Conservation (phyloP, 305 asterid species). For the Fraxinus xanthoxyloides region DNA sequence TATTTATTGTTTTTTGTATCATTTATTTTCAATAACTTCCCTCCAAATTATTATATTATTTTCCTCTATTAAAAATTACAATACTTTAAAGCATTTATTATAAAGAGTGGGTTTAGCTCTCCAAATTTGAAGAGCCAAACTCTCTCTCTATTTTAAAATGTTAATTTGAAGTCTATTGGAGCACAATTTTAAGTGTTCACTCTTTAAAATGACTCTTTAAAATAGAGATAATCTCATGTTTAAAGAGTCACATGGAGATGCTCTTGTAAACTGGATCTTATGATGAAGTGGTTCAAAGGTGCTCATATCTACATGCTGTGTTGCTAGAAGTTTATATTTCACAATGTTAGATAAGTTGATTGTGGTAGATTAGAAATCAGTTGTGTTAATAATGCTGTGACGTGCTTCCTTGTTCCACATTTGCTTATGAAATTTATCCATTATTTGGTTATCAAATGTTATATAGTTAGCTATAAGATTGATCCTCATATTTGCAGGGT, state of each 20-base stretch:
- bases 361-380: background rate
- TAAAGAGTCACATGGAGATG: background rate
- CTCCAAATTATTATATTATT: background rate
- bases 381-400: background rate
- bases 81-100: background rate
- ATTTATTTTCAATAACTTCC: background rate
- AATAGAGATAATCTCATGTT: no score
- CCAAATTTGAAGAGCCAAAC: background rate
- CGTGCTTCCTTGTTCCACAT: background rate
- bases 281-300: background rate
- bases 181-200: background rate
- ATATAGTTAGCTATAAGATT: background rate
- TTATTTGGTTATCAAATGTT: background rate
- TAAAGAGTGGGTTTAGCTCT: background rate
- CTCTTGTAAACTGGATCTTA: background rate
- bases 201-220: background rate
- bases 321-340: background rate
- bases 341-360: background rate
- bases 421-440: background rate
- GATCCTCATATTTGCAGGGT: slow-evolving; percentile 29
- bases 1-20: background rate
- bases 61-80: background rate
- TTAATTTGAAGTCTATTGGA: background rate
- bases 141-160: background rate
- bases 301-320: background rate